Percentiles rank a stretch among this genome's conserved stretches.
Evolutionary conservation across 139 green algal genomes (phyloP).

Genomic region (Nannochloris sp.): DNA sequence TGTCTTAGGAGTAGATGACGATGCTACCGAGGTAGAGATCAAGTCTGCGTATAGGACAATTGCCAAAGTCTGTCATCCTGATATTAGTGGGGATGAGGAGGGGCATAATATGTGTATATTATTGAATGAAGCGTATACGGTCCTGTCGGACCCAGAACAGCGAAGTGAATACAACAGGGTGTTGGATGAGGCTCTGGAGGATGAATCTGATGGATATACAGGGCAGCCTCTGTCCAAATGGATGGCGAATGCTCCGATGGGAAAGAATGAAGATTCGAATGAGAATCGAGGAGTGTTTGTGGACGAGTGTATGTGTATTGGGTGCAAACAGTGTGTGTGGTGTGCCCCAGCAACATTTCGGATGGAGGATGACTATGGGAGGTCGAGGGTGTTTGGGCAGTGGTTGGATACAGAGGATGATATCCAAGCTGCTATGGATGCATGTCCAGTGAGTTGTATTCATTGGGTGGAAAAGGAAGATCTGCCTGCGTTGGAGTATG

Average conservation of each 20-base stretch:
- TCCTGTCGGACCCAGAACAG: slow-evolving; percentile 36
- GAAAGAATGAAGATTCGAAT: slow-evolving; percentile 50
- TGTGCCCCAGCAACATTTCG: slow-evolving; percentile 64
- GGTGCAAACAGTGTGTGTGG: slow-evolving; percentile 80
- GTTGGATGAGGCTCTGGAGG: slow-evolving; percentile 30
- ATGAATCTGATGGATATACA: slow-evolving; percentile 63
- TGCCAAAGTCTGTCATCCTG: slow-evolving; percentile 60
- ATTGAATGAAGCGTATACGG: slow-evolving; percentile 64
- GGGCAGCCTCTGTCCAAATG: slow-evolving; percentile 67
- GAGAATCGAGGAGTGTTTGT: slow-evolving; percentile 76
- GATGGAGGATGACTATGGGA: slow-evolving; percentile 64
- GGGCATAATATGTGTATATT: slow-evolving; percentile 80
- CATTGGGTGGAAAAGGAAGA: slow-evolving; percentile 72
- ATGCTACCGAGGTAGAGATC: slow-evolving; percentile 40
- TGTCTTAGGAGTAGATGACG: slow-evolving; percentile 43
- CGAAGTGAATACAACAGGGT: slow-evolving; percentile 47
- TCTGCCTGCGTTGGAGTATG: slow-evolving; percentile 68
- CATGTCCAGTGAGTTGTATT: slow-evolving; percentile 81
- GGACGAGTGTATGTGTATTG: slow-evolving; percentile 78
- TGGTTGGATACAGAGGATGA: slow-evolving; percentile 73
- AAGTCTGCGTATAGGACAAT: slow-evolving; percentile 68
- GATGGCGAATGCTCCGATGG: slow-evolving; percentile 48
- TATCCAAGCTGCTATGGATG: slow-evolving; percentile 50
- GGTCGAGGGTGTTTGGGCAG: slow-evolving; percentile 55
- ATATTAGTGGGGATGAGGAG: slow-evolving; percentile 41